phyloP scores from a whole-genome alignment of 805 yeast species.

The Yarrowia divulgata region DNA sequence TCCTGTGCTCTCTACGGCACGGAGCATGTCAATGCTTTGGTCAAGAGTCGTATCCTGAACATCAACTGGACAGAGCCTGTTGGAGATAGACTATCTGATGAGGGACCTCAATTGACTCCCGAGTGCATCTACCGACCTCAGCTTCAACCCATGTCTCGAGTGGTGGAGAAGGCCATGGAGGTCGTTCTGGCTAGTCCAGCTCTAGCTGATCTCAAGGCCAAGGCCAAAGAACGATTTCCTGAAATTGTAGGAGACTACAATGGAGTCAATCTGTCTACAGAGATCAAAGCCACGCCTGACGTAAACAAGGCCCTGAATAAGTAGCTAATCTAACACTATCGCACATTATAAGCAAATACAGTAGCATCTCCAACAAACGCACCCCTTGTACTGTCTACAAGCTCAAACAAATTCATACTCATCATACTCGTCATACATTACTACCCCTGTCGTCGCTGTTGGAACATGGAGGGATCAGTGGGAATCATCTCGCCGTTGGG shows the following conservation, averaged over 20 bases:
- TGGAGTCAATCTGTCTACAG: not conserved
- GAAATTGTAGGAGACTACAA: slow-evolving; percentile 18
- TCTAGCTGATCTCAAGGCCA: slow-evolving; percentile 4
- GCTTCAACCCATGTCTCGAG: slow-evolving; percentile 42
- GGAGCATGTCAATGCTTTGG: slow-evolving; percentile 40
- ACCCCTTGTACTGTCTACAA: too few species aligned
- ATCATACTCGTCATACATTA: slow-evolving; percentile 22
- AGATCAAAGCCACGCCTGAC: not conserved
- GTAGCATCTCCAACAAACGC: too few species aligned
- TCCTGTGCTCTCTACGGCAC: slow-evolving; percentile 39
- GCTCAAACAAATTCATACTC: not conserved
- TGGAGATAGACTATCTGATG: slow-evolving; percentile 34
- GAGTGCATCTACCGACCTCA: slow-evolving; percentile 40
- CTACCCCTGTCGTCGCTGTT: slow-evolving; percentile 27
- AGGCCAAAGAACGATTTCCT: slow-evolving; percentile 16
- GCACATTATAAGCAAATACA: too few species aligned
- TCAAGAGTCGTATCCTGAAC: slow-evolving; percentile 39
- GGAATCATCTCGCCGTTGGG: slow-evolving; percentile 39
- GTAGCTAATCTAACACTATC: too few species aligned
- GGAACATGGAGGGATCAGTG: slow-evolving; percentile 35
- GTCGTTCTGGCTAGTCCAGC: slow-evolving; percentile 32
- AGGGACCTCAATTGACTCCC: slow-evolving; percentile 5
- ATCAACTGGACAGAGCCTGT: slow-evolving; percentile 42
- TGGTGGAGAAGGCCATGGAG: slow-evolving; percentile 42
- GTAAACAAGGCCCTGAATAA: not conserved